A percentile compares a stretch with the other conserved stretches of the same genome.
Evolutionary conservation across 495 filamentous ascomycete species (phyloP).

Genomic region (Aspergillus hancockii): DNA sequence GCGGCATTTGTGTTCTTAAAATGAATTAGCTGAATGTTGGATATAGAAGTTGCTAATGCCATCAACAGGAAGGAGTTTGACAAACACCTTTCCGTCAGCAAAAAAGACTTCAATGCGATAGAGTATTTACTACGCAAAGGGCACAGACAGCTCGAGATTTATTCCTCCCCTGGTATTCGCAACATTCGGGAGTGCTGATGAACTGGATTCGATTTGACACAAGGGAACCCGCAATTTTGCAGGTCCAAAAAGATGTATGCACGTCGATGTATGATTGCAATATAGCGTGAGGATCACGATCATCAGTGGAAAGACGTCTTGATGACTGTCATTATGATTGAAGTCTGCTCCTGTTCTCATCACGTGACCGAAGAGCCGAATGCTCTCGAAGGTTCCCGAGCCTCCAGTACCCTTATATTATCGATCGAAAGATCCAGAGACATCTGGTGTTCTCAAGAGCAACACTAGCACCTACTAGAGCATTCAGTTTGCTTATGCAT

Average conservation of each 20-base stretch:
- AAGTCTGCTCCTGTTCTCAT: neutral
- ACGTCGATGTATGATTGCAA: neutral
- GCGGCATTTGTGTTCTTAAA: neutral
- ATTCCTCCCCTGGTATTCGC: constrained; percentile 77
- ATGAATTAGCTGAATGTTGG: constrained; percentile 9
- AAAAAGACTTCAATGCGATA: constrained; percentile 85
- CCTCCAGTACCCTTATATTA: constrained; percentile 10
- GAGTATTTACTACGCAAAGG: constrained; percentile 89
- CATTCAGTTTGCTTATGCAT: constrained; percentile 2
- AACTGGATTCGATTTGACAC: neutral
- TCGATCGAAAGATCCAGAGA: constrained; percentile 16
- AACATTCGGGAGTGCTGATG: constrained; percentile 57
- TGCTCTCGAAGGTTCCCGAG: constrained; percentile 10
- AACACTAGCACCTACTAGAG: constrained; percentile 1
- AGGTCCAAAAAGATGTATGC: neutral
- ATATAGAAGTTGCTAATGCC: constrained; percentile 9
- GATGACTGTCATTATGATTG: too few species aligned
- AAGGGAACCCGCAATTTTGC: neutral
- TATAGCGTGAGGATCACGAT: neutral
- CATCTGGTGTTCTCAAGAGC: constrained; percentile 4
- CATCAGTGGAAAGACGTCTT: too few species aligned
- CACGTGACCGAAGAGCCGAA: neutral
- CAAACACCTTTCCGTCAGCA: constrained; percentile 67
- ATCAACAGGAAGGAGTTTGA: constrained; percentile 70
- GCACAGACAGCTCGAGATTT: constrained; percentile 80